Conservation (phyloP, 345 rosid species). For the Psidium friedrichsthalianum region DNA sequence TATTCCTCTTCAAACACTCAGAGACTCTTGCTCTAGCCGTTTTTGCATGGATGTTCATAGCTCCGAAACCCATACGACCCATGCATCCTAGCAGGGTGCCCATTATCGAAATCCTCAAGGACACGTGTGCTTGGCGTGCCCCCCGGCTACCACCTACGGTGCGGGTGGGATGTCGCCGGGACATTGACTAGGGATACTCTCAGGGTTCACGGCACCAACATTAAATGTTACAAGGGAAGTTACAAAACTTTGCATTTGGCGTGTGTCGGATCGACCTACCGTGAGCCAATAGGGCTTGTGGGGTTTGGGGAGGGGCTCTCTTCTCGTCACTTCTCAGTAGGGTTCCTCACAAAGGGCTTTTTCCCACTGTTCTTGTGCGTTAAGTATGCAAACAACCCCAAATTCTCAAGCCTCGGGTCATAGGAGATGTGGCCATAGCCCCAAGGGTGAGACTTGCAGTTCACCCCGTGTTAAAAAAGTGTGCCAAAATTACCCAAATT, state of each 20-base stretch:
- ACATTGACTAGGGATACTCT: slow-evolving; percentile 54
- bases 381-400: slow-evolving; percentile 71
- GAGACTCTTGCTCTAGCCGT: slow-evolving; percentile 48
- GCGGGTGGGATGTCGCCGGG: slow-evolving; percentile 58
- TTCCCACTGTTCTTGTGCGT: slow-evolving; percentile 80
- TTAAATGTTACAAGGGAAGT: slow-evolving; percentile 20
- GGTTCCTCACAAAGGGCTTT: slow-evolving; percentile 59
- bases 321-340: slow-evolving; percentile 76
- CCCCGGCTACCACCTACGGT: slow-evolving; percentile 83
- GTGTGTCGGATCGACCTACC: slow-evolving; percentile 56
- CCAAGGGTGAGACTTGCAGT: slow-evolving; percentile 32
- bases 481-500: slow-evolving; percentile 56
- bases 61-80: slow-evolving; percentile 69
- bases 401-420: slow-evolving; percentile 53
- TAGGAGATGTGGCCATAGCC: slow-evolving; percentile 51
- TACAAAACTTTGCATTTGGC: slow-evolving; percentile 59
- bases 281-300: slow-evolving; percentile 70
- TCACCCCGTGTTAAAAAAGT: slow-evolving; percentile 64
- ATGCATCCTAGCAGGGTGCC: slow-evolving; percentile 62
- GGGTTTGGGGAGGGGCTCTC: slow-evolving; percentile 87
- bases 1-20: slow-evolving; percentile 37
- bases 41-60: slow-evolving; percentile 57
- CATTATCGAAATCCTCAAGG: slow-evolving; percentile 43
- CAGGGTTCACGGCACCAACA: slow-evolving; percentile 29
- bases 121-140: slow-evolving; percentile 55